These are phyloP conservation scores for Phlebiopsis flavidoalba DNA, from an alignment of 768 basidiomycete genomes.

Conservation along the genomic window DNA sequence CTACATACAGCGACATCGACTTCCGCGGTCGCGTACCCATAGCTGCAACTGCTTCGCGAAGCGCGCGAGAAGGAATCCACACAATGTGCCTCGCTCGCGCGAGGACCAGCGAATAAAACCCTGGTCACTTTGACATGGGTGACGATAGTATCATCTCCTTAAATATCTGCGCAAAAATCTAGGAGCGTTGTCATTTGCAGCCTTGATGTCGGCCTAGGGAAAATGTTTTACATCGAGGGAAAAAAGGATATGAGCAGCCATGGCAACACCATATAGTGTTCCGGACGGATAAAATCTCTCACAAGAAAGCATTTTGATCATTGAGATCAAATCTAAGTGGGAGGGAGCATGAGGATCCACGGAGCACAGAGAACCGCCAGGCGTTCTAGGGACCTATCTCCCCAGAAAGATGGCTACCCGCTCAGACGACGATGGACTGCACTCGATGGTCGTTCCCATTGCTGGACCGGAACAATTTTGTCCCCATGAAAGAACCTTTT, in stretches of 20 bases:
- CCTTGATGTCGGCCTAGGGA: conserved; percentile 20
- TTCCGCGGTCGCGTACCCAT: too few species aligned
- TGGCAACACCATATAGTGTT: conserved; percentile 13
- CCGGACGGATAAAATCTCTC: too few species aligned
- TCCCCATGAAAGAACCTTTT: too few species aligned
- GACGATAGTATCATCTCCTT: conserved; percentile 22
- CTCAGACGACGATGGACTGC: conserved; percentile 8
- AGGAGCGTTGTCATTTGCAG: conserved; percentile 21
- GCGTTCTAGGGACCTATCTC: too few species aligned
- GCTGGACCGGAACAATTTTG: conserved; percentile 10
- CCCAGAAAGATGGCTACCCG: conserved; percentile 15
- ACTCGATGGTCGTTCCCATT: conserved; percentile 7
- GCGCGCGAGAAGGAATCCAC: too few species aligned
- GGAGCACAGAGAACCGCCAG: too few species aligned
- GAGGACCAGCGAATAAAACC: too few species aligned
- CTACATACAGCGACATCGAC: background rate
- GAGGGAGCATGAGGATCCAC: too few species aligned
- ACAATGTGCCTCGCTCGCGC: conserved; percentile 10
- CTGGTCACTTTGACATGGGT: conserved; percentile 5
- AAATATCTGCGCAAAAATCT: conserved; percentile 24
- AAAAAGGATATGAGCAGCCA: background rate
- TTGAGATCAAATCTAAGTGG: conserved; percentile 4
- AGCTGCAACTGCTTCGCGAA: too few species aligned
- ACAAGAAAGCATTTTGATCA: conserved; percentile 1
- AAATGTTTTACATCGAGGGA: background rate